Evolutionary conservation across 768 basidiomycete genomes (phyloP).

Genomic region (Leccinum pellstonianum): DNA sequence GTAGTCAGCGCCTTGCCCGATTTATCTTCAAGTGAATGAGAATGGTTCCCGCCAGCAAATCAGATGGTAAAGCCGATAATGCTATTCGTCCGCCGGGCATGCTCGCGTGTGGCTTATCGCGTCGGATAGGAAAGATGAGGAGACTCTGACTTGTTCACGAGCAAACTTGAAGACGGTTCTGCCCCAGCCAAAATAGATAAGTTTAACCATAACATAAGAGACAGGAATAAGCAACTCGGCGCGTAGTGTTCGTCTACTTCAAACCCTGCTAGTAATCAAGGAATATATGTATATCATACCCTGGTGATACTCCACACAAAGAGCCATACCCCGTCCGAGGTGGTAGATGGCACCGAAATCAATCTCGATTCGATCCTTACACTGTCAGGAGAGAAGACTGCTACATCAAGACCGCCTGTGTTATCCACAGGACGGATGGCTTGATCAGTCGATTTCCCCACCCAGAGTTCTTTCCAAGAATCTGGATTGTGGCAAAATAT

Average conservation of each 20-base stretch:
- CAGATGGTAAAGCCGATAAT: too few relatives aligned
- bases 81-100: too few relatives aligned
- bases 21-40: too few relatives aligned
- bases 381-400: slow-evolving; percentile 31
- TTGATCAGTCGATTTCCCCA: slow-evolving; percentile 2
- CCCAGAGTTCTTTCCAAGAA: slow-evolving; percentile 31
- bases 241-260: background rate
- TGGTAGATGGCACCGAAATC: slow-evolving; percentile 1
- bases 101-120: too few relatives aligned
- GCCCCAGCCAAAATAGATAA: background rate
- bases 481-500: slow-evolving; percentile 28
- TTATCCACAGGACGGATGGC: background rate
- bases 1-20: too few relatives aligned
- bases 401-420: background rate
- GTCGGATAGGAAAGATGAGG: too few relatives aligned
- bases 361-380: slow-evolving; percentile 34
- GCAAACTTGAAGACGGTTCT: too few relatives aligned
- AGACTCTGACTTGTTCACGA: too few relatives aligned
- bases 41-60: too few relatives aligned
- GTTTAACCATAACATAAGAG: background rate
- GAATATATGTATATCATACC: background rate
- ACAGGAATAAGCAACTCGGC: background rate
- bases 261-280: background rate
- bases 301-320: slow-evolving; percentile 25
- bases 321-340: background rate